phyloP scores from a whole-genome alignment of 805 yeast genomes.

The Metschnikowia baotianmanensis region DNA sequence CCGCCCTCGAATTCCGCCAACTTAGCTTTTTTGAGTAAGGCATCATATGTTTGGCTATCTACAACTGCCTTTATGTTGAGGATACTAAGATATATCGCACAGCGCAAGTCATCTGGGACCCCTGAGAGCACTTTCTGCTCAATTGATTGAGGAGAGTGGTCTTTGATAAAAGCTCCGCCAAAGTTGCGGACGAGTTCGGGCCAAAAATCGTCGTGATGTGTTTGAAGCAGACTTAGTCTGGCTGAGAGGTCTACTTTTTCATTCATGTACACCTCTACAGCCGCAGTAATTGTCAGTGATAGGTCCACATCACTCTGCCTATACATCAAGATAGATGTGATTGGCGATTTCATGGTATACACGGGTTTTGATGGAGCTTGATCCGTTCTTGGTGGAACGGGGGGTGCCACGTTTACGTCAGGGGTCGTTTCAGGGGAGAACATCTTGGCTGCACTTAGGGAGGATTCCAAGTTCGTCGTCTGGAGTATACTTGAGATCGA shows the following conservation, averaged over 20 bases:
- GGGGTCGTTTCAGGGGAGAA: neutral
- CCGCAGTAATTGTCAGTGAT: constrained; percentile 12
- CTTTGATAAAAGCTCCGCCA: constrained; percentile 14
- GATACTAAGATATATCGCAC: constrained; percentile 32
- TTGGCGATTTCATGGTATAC: constrained; percentile 10
- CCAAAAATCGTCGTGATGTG: constrained; percentile 21
- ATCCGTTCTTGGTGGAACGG: constrained; percentile 13
- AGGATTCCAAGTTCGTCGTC: constrained; percentile 3
- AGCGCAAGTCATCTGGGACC: constrained; percentile 30
- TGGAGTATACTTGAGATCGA: too few species aligned
- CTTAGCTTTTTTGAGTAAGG: constrained; percentile 28
- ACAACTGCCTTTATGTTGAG: constrained; percentile 31
- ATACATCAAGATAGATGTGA: constrained; percentile 11
- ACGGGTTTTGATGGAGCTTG: constrained; percentile 5
- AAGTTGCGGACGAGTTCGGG: constrained; percentile 17
- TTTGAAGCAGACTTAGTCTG: constrained; percentile 1
- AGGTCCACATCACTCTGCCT: constrained; percentile 14
- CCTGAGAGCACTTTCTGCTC: constrained; percentile 26
- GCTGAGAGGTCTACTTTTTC: constrained; percentile 8
- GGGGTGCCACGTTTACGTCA: constrained; percentile 6
- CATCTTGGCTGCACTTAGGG: constrained; percentile 3
- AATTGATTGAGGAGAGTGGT: constrained; percentile 9
- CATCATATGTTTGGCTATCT: constrained; percentile 27
- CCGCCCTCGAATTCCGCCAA: constrained; percentile 7
- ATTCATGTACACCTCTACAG: constrained; percentile 14